Percentiles rank a stretch among this genome's conserved stretches.
phyloP scores from a whole-genome alignment of 805 yeast genomes.

The Hanseniaspora hatyaiensis region DNA sequence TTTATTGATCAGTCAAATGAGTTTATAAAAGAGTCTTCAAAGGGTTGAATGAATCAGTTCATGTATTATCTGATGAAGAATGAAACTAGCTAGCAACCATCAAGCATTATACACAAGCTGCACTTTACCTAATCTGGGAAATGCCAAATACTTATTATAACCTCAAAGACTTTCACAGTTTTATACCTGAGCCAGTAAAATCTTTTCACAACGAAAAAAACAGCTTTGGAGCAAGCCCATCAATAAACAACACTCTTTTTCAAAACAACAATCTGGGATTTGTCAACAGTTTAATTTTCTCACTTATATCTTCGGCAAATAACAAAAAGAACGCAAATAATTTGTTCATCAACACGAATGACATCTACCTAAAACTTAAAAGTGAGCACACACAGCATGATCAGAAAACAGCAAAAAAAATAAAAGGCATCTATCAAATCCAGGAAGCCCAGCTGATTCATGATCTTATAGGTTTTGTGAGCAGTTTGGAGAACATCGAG shows the following conservation, averaged over 20 bases:
- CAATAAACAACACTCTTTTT: background rate
- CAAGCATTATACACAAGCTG: background rate
- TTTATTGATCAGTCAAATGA: no score
- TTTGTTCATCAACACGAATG: constrained; percentile 11
- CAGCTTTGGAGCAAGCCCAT: background rate
- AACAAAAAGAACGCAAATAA: constrained; percentile 6
- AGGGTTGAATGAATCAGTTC: no score
- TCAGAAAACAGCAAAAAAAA: background rate
- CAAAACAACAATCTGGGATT: background rate
- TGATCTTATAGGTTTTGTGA: background rate
- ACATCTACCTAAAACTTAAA: background rate
- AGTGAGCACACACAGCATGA: background rate
- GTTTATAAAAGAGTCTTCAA: no score
- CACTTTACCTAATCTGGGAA: background rate
- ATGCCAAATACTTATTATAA: background rate
- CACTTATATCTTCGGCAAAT: constrained; percentile 5
- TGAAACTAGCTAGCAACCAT: no score
- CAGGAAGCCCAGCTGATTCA: background rate
- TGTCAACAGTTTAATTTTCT: background rate
- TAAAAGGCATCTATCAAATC: background rate
- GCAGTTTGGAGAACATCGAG: background rate
- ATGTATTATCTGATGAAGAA: no score
- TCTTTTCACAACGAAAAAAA: background rate
- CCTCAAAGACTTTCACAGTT: background rate
- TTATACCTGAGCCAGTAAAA: background rate